Evolutionary conservation across 2,329 filamentous ascomycete genomes (phyloP), one percentile per base, ranked within the genome.

Genomic region (Thielaviopsis cerberus): DNA sequence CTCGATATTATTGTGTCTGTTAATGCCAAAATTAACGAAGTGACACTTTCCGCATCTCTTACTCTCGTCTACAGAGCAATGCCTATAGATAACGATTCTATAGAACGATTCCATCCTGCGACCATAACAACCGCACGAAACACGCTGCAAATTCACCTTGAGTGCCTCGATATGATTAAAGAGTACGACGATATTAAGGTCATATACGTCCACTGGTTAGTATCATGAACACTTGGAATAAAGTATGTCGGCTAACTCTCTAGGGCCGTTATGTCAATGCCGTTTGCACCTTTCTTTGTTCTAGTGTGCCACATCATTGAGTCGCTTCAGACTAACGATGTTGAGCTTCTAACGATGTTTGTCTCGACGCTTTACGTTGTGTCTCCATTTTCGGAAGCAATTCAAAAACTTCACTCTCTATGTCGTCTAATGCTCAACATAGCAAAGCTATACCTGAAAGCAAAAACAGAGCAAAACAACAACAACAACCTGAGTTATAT

Each of bases 401-500:
- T 81, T 23, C 73, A 77, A 26, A 81, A 80, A 64, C 71, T 85
- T 13, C 76, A 81, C 63, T 76, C 74, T n/a, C 72, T 85, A 26
- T 83, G 78, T 63, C 73, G 76, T 37, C 74, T 84, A 25, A 79
- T 85, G 65, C 74, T 75, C 61, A 78, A 78, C 57, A 78, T 85
- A 5, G 80, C 81, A 6, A 72, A 72, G 51, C 68, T 83, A 3
- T 85, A 85, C 62, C 71, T 83, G 5, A 77, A 83, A 63, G 76
- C 80, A 25, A 82, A 81, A 64, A 69, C 70, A 20, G 69, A 72
- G 62, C 73, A 78, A 54, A 69, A 71, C 54, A 69, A 72, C 37
- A 71, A 75, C 61, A 69, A 74, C 51, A 69, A 69, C 54, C 71
- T 77, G 64, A 69, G 69, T 2, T 73, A 74, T 5, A 76, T 80